Percentiles rank a stretch among this genome's conserved stretches.
Conservation (phyloP, 345 rosid species). For the Leavenworthia alabamica region DNA sequence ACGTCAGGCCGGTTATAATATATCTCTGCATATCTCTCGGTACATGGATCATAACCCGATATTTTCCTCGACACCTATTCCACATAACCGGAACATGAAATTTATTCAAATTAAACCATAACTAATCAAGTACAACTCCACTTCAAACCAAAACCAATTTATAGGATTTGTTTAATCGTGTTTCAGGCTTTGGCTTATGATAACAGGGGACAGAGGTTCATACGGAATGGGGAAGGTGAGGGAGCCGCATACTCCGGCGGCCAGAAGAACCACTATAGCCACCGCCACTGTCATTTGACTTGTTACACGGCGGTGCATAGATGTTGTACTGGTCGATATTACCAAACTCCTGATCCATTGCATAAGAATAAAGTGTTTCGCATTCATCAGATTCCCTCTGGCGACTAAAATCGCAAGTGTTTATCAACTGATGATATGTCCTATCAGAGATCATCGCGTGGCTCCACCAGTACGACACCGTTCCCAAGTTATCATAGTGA, state of each 20-base stretch:
- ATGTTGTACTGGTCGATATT: constrained; percentile 95
- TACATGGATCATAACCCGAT: constrained; percentile 96
- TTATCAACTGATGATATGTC: constrained; percentile 71
- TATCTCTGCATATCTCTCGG: constrained; percentile 88
- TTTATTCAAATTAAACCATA: background rate
- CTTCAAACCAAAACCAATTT: too few relatives aligned
- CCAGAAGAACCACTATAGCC: constrained; percentile 25
- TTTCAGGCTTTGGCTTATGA: too few relatives aligned
- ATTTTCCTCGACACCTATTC: constrained; percentile 51
- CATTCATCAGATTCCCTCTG: constrained; percentile 86
- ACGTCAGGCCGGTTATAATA: constrained; percentile 91
- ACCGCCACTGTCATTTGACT: constrained; percentile 53
- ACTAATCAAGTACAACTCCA: too few relatives aligned
- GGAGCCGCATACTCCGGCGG: constrained; percentile 48
- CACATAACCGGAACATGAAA: constrained; percentile 15
- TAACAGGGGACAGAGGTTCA: background rate
- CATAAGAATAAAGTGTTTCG: constrained; percentile 75
- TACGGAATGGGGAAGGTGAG: constrained; percentile 59
- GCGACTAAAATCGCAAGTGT: constrained; percentile 70
- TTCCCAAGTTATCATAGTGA: constrained; percentile 89
- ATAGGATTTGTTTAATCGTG: too few relatives aligned
- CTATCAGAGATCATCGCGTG: constrained; percentile 96
- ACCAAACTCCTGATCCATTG: constrained; percentile 94
- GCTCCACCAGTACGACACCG: constrained; percentile 99
- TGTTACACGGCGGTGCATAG: constrained; percentile 84